Conservation (phyloP, 1,284 basidiomycete genomes). For the Boletellus deceptivus region DNA sequence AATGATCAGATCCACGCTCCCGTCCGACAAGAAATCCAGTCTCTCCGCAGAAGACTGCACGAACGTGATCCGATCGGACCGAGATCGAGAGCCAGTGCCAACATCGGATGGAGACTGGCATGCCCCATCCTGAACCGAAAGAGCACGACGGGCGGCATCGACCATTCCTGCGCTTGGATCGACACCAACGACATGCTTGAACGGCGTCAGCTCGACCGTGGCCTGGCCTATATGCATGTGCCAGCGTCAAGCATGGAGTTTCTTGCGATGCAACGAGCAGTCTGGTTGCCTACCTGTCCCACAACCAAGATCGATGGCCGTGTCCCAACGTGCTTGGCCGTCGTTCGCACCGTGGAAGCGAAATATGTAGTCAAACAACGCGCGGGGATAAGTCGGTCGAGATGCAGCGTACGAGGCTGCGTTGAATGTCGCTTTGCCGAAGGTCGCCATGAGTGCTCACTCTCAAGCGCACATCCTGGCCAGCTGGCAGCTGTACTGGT, state of each 20-base stretch:
- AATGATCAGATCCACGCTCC: constrained; percentile 71
- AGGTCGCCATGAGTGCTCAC: constrained; percentile 56
- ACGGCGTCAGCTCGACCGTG: constrained; percentile 59
- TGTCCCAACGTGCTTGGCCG: constrained; percentile 43
- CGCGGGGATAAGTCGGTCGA: constrained; percentile 65
- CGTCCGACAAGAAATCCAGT: constrained; percentile 50
- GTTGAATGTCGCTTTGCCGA: constrained; percentile 62
- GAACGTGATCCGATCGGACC: constrained; percentile 39
- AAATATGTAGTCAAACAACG: constrained; percentile 62
- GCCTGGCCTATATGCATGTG: constrained; percentile 53
- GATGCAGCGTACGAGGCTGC: constrained; percentile 61
- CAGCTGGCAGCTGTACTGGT: too few species aligned
- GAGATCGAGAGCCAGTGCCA: neutral
- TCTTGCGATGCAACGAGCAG: neutral
- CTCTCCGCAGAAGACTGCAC: constrained; percentile 56
- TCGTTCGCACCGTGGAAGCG: constrained; percentile 47
- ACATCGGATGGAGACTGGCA: too few species aligned
- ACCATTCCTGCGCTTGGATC: constrained; percentile 81
- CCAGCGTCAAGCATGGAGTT: neutral
- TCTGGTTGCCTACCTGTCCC: constrained; percentile 72
- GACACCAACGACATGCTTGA: constrained; percentile 63
- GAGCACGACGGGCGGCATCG: constrained; percentile 50
- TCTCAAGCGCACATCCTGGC: neutral
- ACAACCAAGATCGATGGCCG: constrained; percentile 77
- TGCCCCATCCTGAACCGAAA: constrained; percentile 9